Evolutionary conservation across 2,329 filamentous ascomycete genomes (phyloP).

Genomic region (Xylariaceae sp.): DNA sequence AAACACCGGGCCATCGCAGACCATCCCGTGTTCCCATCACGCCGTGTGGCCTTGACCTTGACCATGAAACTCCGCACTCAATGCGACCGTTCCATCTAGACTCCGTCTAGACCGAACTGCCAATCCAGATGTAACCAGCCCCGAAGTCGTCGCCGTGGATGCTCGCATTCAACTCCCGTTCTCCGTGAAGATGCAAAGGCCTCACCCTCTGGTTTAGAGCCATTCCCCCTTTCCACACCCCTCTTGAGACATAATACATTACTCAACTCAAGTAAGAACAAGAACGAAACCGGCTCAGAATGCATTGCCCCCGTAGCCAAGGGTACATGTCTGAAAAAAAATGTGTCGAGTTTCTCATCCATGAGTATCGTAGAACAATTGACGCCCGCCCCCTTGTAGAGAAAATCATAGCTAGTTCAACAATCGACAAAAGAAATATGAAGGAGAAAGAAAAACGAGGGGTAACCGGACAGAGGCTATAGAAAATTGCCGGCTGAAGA

Average conservation of each 20-base stretch:
- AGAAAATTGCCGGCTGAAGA: constrained; percentile 11
- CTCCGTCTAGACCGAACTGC: too few species aligned
- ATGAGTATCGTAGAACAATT: constrained; percentile 23
- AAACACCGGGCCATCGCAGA: too few species aligned
- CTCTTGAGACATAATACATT: constrained; percentile 27
- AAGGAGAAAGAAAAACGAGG: constrained; percentile 16
- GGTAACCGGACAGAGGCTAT: constrained; percentile 13
- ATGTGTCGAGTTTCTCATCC: constrained; percentile 25
- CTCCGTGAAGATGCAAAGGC: too few species aligned
- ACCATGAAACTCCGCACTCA: too few species aligned
- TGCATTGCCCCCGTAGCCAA: constrained; percentile 17
- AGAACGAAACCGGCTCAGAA: constrained; percentile 21
- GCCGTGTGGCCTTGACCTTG: too few species aligned
- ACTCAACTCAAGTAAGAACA: constrained; percentile 20
- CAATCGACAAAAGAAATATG: constrained; percentile 13
- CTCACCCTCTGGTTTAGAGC: too few species aligned
- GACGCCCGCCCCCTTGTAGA: constrained; percentile 15
- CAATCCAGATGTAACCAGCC: too few species aligned
- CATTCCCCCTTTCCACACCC: neutral
- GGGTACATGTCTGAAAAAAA: constrained; percentile 26
- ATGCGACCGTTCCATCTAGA: too few species aligned
- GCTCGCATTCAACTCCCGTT: too few species aligned
- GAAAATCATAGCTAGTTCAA: constrained; percentile 13
- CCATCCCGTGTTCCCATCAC: too few species aligned
- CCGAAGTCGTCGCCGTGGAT: too few species aligned